Evolutionary conservation across 75 land plant species (phyloP).

Genomic region (Sequoiadendron giganteum): DNA sequence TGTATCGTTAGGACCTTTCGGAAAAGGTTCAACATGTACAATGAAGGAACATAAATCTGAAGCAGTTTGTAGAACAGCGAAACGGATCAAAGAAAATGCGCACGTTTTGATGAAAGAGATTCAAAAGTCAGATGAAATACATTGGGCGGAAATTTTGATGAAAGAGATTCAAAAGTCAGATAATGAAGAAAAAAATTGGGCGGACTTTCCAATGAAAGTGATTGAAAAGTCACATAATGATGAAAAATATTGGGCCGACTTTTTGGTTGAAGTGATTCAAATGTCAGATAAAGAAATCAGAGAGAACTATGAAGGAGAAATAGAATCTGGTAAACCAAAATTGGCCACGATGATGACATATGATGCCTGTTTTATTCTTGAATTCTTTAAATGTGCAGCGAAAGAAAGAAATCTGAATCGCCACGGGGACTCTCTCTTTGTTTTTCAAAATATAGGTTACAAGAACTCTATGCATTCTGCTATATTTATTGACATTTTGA

Average conservation of each 20-base stretch:
- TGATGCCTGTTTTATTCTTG: neutral
- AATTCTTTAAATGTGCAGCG: neutral
- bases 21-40: neutral
- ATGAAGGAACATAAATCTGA: neutral
- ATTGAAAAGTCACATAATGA: too few relatives aligned
- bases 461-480: neutral
- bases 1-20: neutral
- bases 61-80: neutral
- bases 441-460: neutral
- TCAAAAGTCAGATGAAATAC: too few relatives aligned
- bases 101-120: too few relatives aligned
- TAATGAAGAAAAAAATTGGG: too few relatives aligned
- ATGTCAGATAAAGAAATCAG: neutral
- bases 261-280: neutral
- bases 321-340: neutral
- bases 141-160: too few relatives aligned
- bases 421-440: neutral
- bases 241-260: too few relatives aligned
- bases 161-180: too few relatives aligned
- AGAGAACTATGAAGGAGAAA: neutral
- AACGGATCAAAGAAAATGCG: neutral
- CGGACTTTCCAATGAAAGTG: too few relatives aligned
- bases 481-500: neutral
- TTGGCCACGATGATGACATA: neutral
- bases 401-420: neutral